Percentiles rank a stretch among this genome's conserved stretches.
Conservation (phyloP, 2,329 filamentous ascomycete genomes). For the Pseudocercospora eumusae region DNA sequence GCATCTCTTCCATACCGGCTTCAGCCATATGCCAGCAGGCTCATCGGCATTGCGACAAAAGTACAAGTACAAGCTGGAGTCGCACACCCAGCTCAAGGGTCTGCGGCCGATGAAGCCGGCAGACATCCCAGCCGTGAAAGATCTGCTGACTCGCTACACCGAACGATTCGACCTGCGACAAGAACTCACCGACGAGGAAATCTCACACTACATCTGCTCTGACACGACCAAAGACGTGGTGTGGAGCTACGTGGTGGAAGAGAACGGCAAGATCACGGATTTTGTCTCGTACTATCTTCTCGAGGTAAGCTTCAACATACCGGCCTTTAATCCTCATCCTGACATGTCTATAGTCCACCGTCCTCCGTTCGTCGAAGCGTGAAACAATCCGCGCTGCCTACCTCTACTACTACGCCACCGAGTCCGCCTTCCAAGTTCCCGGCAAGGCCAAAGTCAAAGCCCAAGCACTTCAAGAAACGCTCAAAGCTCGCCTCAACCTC, state of each 20-base stretch:
- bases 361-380: conserved; percentile 77
- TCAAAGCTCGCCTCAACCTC: conserved; percentile 77
- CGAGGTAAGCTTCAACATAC: conserved; percentile 50
- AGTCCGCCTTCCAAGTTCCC: conserved; percentile 64
- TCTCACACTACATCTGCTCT: conserved; percentile 83
- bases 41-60: conserved; percentile 86
- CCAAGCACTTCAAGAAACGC: conserved; percentile 55
- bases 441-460: conserved; percentile 44
- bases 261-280: conserved; percentile 80
- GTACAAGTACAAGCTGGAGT: conserved; percentile 78
- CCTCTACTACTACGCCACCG: conserved; percentile 93
- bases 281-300: conserved; percentile 97
- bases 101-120: conserved; percentile 76
- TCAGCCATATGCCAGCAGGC: conserved; percentile 80
- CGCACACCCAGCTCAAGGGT: conserved; percentile 67
- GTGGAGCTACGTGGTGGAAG: conserved; percentile 87
- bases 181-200: conserved; percentile 75
- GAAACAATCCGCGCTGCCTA: conserved; percentile 84
- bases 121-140: conserved; percentile 74
- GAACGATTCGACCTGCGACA: conserved; percentile 81
- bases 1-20: conserved; percentile 92
- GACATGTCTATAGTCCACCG: conserved; percentile 61
- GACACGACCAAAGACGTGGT: conserved; percentile 78
- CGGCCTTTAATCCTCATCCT: conserved; percentile 7
- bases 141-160: conserved; percentile 75